Percentiles rank a stretch among this genome's conserved stretches.
phyloP scores from a whole-genome alignment of 495 filamentous ascomycete species.

The Penicillium angulare region DNA sequence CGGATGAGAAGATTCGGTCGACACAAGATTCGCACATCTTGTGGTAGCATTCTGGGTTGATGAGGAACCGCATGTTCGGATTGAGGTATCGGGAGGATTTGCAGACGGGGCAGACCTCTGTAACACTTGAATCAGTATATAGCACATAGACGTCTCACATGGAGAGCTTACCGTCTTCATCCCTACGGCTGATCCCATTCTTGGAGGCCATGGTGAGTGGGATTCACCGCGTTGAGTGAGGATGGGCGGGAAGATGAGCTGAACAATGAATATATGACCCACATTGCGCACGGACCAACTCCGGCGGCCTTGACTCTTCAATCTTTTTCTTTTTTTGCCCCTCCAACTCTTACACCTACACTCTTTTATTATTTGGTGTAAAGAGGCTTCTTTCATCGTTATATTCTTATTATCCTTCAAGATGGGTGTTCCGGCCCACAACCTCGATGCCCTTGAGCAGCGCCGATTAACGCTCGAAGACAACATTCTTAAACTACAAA shows the following conservation, averaged over 20 bases:
- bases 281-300: conserved; percentile 20
- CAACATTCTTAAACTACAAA: conserved; percentile 68
- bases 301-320: background rate
- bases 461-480: conserved; percentile 73
- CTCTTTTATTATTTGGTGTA: background rate
- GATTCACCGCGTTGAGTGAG: background rate
- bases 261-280: conserved; percentile 16
- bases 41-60: conserved; percentile 98
- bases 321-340: conserved; percentile 8
- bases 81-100: conserved; percentile 95
- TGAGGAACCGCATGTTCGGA: conserved; percentile 85
- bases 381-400: background rate
- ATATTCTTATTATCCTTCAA: background rate
- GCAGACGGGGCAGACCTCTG: conserved; percentile 94
- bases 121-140: background rate
- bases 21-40: conserved; percentile 96
- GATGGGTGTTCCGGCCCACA: conserved; percentile 37
- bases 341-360: background rate
- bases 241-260: conserved; percentile 3
- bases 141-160: background rate
- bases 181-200: conserved; percentile 38
- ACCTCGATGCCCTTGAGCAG: conserved; percentile 59
- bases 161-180: conserved; percentile 54
- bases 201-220: conserved; percentile 33
- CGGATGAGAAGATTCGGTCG: conserved; percentile 86